phyloP scores from a whole-genome alignment of 352 stramenopile genomes.

The Phytophthora ohioensis region DNA sequence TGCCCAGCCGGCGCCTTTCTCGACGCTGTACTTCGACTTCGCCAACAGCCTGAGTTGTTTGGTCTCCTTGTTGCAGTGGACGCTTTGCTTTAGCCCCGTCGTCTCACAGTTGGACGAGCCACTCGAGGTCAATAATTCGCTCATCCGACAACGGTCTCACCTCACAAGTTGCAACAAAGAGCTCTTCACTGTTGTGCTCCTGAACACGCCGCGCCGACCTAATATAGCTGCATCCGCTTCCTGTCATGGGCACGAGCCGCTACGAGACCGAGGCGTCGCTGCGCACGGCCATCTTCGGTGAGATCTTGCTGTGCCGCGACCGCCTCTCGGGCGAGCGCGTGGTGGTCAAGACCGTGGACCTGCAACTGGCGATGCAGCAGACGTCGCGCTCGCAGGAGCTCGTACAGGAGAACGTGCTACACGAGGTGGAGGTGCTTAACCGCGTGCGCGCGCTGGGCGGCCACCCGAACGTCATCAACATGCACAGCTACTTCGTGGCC shows the following conservation, averaged over 20 bases:
- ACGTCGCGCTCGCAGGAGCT: slow-evolving; percentile 55
- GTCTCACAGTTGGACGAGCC: slow-evolving; percentile 33
- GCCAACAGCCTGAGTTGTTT: slow-evolving; percentile 14
- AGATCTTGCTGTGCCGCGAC: slow-evolving; percentile 75
- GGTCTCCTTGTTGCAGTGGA: slow-evolving; percentile 11
- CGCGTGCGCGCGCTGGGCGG: slow-evolving; percentile 60
- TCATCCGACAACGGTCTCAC: slow-evolving; percentile 11
- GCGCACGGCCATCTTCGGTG: slow-evolving; percentile 70
- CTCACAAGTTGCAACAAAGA: background rate
- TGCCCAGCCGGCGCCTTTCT: slow-evolving; percentile 22
- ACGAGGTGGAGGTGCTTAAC: slow-evolving; percentile 73
- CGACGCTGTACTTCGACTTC: background rate
- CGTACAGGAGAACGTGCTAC: slow-evolving; percentile 77
- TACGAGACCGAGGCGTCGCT: slow-evolving; percentile 61
- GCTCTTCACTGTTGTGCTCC: slow-evolving; percentile 7
- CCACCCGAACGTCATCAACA: slow-evolving; percentile 76
- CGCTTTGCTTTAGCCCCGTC: background rate
- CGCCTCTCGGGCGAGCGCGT: slow-evolving; percentile 61
- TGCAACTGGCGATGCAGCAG: slow-evolving; percentile 62
- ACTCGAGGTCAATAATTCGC: slow-evolving; percentile 16
- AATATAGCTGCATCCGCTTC: background rate
- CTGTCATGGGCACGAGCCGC: slow-evolving; percentile 36
- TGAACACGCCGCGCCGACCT: background rate
- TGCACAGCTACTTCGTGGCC: slow-evolving; percentile 75
- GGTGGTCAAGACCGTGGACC: slow-evolving; percentile 77